A percentile compares a stretch with the other conserved stretches of the same genome.
These are phyloP conservation scores for Phytophthora litchii DNA, from an alignment of 352 stramenopile species.

Conservation along the genomic window DNA sequence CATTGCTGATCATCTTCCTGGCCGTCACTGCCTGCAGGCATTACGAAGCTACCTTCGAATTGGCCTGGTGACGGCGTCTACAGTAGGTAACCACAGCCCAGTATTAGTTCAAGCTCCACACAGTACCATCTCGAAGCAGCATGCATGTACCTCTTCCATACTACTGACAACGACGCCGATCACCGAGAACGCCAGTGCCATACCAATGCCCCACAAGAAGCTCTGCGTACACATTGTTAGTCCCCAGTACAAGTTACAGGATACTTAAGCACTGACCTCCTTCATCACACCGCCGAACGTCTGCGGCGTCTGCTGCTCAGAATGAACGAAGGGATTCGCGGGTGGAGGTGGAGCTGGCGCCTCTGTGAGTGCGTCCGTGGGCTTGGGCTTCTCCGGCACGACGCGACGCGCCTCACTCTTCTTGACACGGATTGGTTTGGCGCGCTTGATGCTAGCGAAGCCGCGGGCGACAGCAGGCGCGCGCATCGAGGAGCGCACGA, in stretches of 20 bases:
- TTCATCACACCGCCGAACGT: slow-evolving; percentile 75
- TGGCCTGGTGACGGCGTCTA: slow-evolving; percentile 25
- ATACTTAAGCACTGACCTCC: slow-evolving; percentile 35
- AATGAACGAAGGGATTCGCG: slow-evolving; percentile 37
- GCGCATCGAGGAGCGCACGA: slow-evolving; percentile 13
- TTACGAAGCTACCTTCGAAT: slow-evolving; percentile 35
- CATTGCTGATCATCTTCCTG: slow-evolving; percentile 5
- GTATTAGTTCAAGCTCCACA: background rate
- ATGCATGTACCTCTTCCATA: slow-evolving; percentile 62
- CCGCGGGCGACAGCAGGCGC: slow-evolving; percentile 22
- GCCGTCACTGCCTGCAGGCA: slow-evolving; percentile 3
- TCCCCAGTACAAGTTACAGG: background rate
- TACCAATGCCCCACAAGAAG: slow-evolving; percentile 81
- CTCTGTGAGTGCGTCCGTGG: slow-evolving; percentile 49
- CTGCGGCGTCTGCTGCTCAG: slow-evolving; percentile 52
- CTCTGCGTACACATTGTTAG: slow-evolving; percentile 45
- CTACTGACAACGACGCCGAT: slow-evolving; percentile 69
- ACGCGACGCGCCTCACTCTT: slow-evolving; percentile 66
- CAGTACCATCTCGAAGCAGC: slow-evolving; percentile 1
- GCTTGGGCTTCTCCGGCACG: slow-evolving; percentile 56
- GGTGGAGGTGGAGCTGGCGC: slow-evolving; percentile 25
- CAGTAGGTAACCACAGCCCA: too few relatives aligned
- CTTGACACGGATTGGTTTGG: slow-evolving; percentile 73
- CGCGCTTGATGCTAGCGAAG: slow-evolving; percentile 54
- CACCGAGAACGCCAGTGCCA: slow-evolving; percentile 76